Evolutionary conservation across 768 basidiomycete genomes (phyloP).

Genomic region (Boletus barrowsii): DNA sequence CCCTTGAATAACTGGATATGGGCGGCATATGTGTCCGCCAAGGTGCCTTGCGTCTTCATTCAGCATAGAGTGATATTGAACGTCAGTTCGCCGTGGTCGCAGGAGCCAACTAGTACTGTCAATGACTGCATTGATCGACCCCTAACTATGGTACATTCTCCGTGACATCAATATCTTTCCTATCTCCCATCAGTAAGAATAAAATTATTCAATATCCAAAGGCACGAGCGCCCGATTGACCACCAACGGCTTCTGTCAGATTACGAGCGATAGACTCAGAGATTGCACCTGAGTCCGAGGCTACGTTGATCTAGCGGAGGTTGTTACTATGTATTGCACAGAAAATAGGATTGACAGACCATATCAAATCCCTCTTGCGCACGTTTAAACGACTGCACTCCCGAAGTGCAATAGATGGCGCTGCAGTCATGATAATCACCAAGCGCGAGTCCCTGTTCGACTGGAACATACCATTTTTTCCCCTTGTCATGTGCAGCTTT

Average conservation of each 20-base stretch:
- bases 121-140: neutral
- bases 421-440: constrained; percentile 24
- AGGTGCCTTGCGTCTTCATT: too few species aligned
- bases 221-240: neutral
- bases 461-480: constrained; percentile 59
- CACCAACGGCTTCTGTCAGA: constrained; percentile 21
- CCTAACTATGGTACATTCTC: neutral
- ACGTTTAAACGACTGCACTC: constrained; percentile 42
- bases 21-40: too few species aligned
- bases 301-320: constrained; percentile 35
- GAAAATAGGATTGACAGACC: neutral
- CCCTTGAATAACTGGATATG: too few species aligned
- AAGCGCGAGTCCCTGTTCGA: neutral
- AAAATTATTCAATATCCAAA: constrained; percentile 10
- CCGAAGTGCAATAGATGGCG: constrained; percentile 48
- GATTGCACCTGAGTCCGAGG: constrained; percentile 24
- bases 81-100: too few species aligned
- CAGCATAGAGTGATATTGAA: too few species aligned
- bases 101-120: too few species aligned
- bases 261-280: constrained; percentile 31
- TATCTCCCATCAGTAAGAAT: neutral
- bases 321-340: too few species aligned
- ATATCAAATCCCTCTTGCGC: constrained; percentile 43
- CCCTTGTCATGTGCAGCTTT: constrained; percentile 46
- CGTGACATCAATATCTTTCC: neutral